Percentiles rank a stretch among this genome's conserved stretches.
phyloP scores from a whole-genome alignment of 129 eudicot genomes.

The Rutidosis leptorrhynchoides region DNA sequence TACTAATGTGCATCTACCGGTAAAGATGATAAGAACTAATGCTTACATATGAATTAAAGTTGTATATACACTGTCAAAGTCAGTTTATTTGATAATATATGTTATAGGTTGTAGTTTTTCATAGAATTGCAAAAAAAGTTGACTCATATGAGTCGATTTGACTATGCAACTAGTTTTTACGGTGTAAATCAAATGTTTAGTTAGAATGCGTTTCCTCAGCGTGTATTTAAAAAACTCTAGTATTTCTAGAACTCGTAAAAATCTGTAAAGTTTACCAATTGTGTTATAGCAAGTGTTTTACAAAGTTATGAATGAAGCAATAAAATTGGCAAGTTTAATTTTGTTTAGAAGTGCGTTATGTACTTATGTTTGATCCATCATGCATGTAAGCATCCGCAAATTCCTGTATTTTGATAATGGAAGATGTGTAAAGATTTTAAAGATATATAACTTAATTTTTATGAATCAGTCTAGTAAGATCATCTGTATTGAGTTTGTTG shows the following conservation, averaged over 20 bases:
- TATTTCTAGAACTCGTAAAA: neutral
- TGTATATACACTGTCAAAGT: neutral
- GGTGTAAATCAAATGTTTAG: no score
- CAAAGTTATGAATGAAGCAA: neutral
- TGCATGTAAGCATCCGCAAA: no score
- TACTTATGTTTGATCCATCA: no score
- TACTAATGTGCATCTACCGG: no score
- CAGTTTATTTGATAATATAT: neutral
- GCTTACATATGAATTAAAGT: neutral
- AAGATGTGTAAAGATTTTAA: neutral
- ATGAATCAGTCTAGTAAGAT: neutral
- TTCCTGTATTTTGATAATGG: no score
- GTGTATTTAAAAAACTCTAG: no score
- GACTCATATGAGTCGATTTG: neutral
- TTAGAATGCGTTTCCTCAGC: neutral
- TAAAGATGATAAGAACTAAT: neutral
- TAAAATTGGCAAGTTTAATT: neutral
- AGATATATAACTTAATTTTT: no score
- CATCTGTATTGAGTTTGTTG: neutral
- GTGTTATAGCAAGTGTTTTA: neutral
- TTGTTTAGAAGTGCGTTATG: neutral
- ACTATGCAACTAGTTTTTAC: neutral
- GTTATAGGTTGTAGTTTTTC: neutral
- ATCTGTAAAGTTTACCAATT: neutral
- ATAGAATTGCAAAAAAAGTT: neutral